Conservation (phyloP, 345 rosid species). For the Camelina neglecta region DNA sequence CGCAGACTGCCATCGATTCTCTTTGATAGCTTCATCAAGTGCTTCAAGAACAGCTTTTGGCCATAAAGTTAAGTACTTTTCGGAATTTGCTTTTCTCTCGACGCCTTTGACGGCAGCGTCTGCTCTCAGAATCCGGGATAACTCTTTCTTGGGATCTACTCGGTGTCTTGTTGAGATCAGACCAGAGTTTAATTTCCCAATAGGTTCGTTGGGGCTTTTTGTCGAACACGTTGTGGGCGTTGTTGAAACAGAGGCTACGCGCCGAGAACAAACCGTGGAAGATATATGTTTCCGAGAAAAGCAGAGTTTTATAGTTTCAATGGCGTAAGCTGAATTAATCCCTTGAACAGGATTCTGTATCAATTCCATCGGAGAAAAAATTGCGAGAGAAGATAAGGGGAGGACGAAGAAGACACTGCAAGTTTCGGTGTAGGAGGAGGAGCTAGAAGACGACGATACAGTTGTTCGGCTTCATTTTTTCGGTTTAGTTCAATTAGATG, state of each 20-base stretch:
- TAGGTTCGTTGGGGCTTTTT: conserved; percentile 43
- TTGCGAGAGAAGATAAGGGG: not conserved
- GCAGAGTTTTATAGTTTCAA: not conserved
- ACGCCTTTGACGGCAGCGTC: conserved; percentile 71
- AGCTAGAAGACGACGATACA: conserved; percentile 28
- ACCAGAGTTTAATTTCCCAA: conserved; percentile 33
- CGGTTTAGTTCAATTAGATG: conserved; percentile 3
- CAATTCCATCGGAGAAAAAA: conserved; percentile 19
- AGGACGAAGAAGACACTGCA: not conserved
- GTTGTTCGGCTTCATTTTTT: not conserved
- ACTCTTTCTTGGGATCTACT: conserved; percentile 55
- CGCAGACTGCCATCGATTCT: conserved; percentile 67
- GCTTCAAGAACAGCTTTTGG: conserved; percentile 91
- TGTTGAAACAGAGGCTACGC: conserved; percentile 26
- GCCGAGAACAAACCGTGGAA: not conserved
- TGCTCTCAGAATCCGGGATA: conserved; percentile 68
- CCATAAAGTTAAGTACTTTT: conserved; percentile 70
- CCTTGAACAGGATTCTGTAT: not conserved
- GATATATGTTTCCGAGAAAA: conserved; percentile 9
- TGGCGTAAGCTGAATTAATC: not conserved
- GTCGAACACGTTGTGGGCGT: conserved; percentile 47
- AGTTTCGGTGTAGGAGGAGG: not conserved
- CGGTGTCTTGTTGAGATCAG: conserved; percentile 44
- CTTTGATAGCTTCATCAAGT: conserved; percentile 68
- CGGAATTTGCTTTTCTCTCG: conserved; percentile 74